Evolutionary conservation across 345 rosid genomes (phyloP).

Genomic region (Nephelium lappaceum): DNA sequence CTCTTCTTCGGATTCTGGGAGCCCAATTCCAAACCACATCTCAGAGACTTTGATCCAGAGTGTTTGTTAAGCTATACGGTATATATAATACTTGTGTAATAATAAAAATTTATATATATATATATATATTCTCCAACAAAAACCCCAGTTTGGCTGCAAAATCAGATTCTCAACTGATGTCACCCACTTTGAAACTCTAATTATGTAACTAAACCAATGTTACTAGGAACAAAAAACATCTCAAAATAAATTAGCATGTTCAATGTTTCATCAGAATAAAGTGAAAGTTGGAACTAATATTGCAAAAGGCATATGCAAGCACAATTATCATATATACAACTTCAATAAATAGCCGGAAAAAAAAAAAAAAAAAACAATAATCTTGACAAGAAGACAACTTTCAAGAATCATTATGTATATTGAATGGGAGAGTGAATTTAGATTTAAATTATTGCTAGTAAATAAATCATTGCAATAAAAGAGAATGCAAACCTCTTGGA

Average conservation of each 20-base stretch:
- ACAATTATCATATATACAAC: background rate
- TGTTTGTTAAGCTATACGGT: too few species aligned
- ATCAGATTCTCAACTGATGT: background rate
- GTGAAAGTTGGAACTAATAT: background rate
- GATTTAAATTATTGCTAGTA: background rate
- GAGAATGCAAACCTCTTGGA: slow-evolving; percentile 66
- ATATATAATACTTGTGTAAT: too few species aligned
- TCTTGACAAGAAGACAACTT: background rate
- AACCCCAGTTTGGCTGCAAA: background rate
- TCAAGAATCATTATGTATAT: background rate
- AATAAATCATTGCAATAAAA: background rate
- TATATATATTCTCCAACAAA: background rate
- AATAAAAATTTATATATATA: too few species aligned
- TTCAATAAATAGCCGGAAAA: background rate
- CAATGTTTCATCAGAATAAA: background rate
- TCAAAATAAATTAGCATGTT: background rate
- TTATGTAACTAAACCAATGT: background rate
- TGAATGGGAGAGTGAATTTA: background rate
- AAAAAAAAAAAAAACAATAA: background rate
- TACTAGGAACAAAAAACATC: background rate
- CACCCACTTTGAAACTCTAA: background rate
- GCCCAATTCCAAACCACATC: too few species aligned
- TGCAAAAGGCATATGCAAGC: background rate
- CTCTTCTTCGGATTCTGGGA: too few species aligned
- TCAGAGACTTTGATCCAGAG: too few species aligned